Percentiles rank a stretch among this genome's conserved stretches.
Conservation (phyloP, 2,329 filamentous ascomycete genomes). For the Botrytis elliptica region DNA sequence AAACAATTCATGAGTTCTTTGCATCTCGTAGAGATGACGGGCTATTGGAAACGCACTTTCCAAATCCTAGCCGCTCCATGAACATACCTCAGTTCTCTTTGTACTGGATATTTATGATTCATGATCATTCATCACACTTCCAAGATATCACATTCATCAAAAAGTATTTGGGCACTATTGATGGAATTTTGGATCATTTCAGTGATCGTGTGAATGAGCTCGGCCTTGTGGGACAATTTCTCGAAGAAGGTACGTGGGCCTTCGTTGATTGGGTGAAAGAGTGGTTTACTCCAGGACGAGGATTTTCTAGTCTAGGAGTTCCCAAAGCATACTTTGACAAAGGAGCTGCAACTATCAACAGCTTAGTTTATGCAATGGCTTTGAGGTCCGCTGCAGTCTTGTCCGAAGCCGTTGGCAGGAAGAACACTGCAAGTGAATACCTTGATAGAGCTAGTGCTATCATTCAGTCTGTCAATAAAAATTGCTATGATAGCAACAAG, state of each 20-base stretch:
- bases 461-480: neutral
- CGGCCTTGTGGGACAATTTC: neutral
- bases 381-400: neutral
- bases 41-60: conserved; percentile 36
- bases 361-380: conserved; percentile 2
- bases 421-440: neutral
- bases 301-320: neutral
- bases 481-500: conserved; percentile 1
- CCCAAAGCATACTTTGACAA: conserved; percentile 9
- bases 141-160: neutral
- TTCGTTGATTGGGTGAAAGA: conserved; percentile 9
- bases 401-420: neutral
- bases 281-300: neutral
- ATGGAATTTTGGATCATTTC: conserved; percentile 9
- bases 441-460: neutral
- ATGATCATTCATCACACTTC: conserved; percentile 7
- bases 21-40: conserved; percentile 27
- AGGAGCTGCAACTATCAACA: conserved; percentile 6
- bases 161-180: neutral
- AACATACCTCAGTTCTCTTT: neutral
- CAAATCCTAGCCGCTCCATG: conserved; percentile 29
- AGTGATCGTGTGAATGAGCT: neutral
- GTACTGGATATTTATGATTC: conserved; percentile 7
- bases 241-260: conserved; percentile 2
- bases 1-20: conserved; percentile 32